phyloP scores from a whole-genome alignment of 169 alveolate genomes.

The Plasmodium ovale region DNA sequence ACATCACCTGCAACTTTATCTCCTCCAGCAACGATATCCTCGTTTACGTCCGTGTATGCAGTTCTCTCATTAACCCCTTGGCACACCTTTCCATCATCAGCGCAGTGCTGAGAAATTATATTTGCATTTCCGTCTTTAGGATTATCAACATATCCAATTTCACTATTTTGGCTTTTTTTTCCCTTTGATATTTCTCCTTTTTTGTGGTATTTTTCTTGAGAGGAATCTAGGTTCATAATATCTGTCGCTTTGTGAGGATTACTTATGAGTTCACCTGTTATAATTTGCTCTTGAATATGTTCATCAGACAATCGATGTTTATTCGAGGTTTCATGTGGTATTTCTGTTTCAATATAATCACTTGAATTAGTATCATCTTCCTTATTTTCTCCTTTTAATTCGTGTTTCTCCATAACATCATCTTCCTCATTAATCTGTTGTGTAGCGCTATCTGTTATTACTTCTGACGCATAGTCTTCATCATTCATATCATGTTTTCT shows the following conservation, averaged over 20 bases:
- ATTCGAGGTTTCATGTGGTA: neutral
- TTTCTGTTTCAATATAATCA: neutral
- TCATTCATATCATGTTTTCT: neutral
- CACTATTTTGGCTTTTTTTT: neutral
- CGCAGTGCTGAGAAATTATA: neutral
- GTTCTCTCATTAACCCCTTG: neutral
- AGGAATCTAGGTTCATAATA: neutral
- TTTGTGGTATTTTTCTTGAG: neutral
- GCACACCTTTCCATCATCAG: neutral
- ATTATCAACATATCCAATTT: neutral
- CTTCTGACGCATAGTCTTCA: too few relatives aligned
- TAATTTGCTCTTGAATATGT: neutral
- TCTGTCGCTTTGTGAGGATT: neutral
- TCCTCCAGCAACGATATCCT: too few relatives aligned
- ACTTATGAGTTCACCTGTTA: neutral
- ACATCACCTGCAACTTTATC: neutral
- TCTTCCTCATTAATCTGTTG: too few relatives aligned
- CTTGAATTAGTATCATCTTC: neutral
- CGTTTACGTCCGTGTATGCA: too few relatives aligned
- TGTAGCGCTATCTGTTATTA: too few relatives aligned
- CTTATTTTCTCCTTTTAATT: too few relatives aligned
- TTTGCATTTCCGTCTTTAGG: neutral
- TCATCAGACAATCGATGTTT: neutral
- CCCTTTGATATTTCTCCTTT: neutral
- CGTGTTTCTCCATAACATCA: too few relatives aligned